A percentile compares a stretch with the other conserved stretches of the same genome.
phyloP scores from a whole-genome alignment of 345 rosid species.

The Raphanus sativus region DNA sequence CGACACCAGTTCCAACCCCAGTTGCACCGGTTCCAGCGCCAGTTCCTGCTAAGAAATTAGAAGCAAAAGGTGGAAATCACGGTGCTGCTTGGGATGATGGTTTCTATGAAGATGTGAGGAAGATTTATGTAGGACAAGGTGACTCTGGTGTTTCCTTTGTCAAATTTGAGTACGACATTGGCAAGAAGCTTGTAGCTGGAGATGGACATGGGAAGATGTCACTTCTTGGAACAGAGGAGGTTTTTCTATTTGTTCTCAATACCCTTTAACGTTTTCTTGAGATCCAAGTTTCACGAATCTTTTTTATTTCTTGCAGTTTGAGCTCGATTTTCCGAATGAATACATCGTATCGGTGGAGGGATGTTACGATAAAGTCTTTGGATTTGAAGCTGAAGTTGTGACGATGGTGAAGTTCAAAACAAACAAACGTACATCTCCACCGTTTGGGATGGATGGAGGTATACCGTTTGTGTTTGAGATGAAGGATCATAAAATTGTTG shows the following conservation, averaged over 20 bases:
- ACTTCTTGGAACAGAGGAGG: constrained; percentile 11
- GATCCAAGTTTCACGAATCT: background rate
- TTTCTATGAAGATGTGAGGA: background rate
- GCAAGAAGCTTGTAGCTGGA: background rate
- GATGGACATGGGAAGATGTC: constrained; percentile 21
- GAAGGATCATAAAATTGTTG: constrained; percentile 24
- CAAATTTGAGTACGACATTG: constrained; percentile 6
- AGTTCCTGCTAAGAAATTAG: background rate
- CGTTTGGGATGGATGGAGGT: constrained; percentile 20
- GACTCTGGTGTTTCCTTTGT: constrained; percentile 7
- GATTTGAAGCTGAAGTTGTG: constrained; percentile 3
- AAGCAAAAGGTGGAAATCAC: constrained; percentile 16
- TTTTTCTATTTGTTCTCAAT: background rate
- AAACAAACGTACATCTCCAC: constrained; percentile 30
- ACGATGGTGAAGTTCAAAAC: constrained; percentile 16
- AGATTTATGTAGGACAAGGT: constrained; percentile 13
- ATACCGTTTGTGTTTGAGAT: constrained; percentile 2
- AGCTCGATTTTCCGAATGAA: constrained; percentile 14
- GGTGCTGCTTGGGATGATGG: constrained; percentile 30
- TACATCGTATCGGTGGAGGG: constrained; percentile 23
- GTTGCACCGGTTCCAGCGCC: background rate
- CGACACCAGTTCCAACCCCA: background rate
- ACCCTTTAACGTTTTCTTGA: constrained; percentile 7
- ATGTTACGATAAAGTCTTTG: constrained; percentile 15
- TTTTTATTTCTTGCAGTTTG: constrained; percentile 19